Conservation (phyloP, 768 basidiomycete species). For the Boletus pseudopeckii region DNA sequence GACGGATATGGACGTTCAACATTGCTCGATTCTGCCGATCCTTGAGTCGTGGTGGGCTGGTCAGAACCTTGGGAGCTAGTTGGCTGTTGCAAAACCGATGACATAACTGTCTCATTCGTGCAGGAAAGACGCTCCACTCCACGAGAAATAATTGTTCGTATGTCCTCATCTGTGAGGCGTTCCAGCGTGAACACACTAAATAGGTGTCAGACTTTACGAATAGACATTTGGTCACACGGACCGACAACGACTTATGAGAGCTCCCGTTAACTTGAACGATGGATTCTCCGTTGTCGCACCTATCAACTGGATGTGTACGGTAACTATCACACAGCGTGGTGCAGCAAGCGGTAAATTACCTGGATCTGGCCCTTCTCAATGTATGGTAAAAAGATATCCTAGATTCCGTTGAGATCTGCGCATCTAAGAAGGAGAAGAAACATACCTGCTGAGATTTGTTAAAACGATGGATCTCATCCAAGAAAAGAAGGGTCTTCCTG, state of each 20-base stretch:
- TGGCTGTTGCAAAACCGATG: constrained; percentile 5
- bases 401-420: constrained; percentile 12
- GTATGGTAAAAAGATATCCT: constrained; percentile 81
- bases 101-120: neutral
- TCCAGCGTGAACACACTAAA: constrained; percentile 71
- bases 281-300: constrained; percentile 91
- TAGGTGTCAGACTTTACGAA: constrained; percentile 15
- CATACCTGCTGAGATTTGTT: constrained; percentile 65
- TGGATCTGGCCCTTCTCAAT: constrained; percentile 77
- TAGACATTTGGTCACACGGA: constrained; percentile 30
- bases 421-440: neutral
- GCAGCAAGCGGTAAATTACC: constrained; percentile 28
- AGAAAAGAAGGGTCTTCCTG: constrained; percentile 71
- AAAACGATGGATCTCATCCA: constrained; percentile 85
- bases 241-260: constrained; percentile 76
- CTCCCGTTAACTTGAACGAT: constrained; percentile 74
- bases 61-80: constrained; percentile 18
- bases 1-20: constrained; percentile 17
- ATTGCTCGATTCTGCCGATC: constrained; percentile 18
- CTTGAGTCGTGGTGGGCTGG: constrained; percentile 11
- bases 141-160: constrained; percentile 53
- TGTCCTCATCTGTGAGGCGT: constrained; percentile 60
- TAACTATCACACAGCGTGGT: neutral
- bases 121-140: constrained; percentile 42
- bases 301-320: constrained; percentile 44